phyloP scores from a whole-genome alignment of 176 grass and related monocot genomes.

The Typha latifolia region DNA sequence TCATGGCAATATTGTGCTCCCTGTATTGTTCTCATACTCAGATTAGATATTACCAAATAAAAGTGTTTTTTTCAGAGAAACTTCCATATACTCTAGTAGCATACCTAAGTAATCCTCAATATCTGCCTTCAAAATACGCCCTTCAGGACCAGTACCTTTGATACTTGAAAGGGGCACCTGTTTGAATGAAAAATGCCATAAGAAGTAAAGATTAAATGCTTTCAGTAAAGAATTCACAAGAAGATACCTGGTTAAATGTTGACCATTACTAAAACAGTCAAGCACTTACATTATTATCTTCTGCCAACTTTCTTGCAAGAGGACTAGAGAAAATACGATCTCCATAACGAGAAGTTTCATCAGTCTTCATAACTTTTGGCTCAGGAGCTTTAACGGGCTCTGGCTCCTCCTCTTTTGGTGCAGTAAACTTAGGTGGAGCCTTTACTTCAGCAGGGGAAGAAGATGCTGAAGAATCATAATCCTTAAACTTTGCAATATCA shows the following conservation, averaged over 20 bases:
- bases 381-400: slow-evolving; percentile 35
- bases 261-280: neutral
- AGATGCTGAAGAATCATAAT: slow-evolving; percentile 63
- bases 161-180: slow-evolving; percentile 77
- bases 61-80: neutral
- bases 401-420: slow-evolving; percentile 37
- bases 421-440: slow-evolving; percentile 18
- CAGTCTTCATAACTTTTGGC: slow-evolving; percentile 37
- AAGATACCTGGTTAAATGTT: neutral
- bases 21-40: neutral
- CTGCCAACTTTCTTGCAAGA: slow-evolving; percentile 85
- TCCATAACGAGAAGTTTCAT: slow-evolving; percentile 44
- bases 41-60: neutral
- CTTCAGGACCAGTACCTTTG: slow-evolving; percentile 91
- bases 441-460: slow-evolving; percentile 44
- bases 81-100: neutral
- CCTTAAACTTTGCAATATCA: slow-evolving; percentile 89
- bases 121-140: slow-evolving; percentile 88
- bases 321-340: slow-evolving; percentile 79
- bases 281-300: slow-evolving; percentile 71
- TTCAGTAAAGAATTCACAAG: neutral
- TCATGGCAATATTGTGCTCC: no score
- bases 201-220: neutral
- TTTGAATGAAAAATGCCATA: slow-evolving; percentile 6
- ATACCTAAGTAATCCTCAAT: slow-evolving; percentile 94